These are phyloP conservation scores for Saturnispora hagleri DNA, from an alignment of 805 yeast species.

Conservation along the genomic window DNA sequence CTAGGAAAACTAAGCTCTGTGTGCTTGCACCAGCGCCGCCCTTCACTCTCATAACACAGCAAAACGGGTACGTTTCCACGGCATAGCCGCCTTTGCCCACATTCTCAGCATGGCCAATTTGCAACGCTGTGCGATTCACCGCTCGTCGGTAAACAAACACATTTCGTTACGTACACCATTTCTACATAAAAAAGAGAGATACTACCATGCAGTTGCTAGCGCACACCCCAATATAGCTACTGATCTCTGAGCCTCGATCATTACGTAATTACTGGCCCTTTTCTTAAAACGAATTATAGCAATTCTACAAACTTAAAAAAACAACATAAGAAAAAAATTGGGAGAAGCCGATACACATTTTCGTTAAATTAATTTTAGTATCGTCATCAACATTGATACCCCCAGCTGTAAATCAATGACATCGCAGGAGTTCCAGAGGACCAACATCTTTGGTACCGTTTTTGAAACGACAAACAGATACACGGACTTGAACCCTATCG, in stretches of 20 bases:
- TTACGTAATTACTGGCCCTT: not conserved
- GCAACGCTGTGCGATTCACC: no score
- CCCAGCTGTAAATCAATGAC: slow-evolving; percentile 15
- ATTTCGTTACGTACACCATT: no score
- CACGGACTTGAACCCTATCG: slow-evolving; percentile 91
- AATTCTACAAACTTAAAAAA: not conserved
- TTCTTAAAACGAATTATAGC: not conserved
- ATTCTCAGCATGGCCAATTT: no score
- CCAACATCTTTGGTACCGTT: slow-evolving; percentile 91
- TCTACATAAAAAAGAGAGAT: no score
- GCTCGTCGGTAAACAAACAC: no score
- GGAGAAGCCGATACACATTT: not conserved
- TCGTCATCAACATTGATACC: not conserved
- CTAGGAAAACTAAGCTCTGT: no score
- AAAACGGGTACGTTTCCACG: no score
- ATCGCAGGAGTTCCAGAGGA: slow-evolving; percentile 44
- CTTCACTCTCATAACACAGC: no score
- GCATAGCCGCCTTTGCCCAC: no score
- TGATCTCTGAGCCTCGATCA: not conserved
- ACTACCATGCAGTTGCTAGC: no score
- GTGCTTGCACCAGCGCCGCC: no score
- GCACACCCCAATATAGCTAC: no score
- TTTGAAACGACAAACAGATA: slow-evolving; percentile 88
- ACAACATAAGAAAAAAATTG: not conserved
- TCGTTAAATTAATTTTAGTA: not conserved